phyloP scores from a whole-genome alignment of 495 filamentous ascomycete genomes.

The Extremus antarcticus region DNA sequence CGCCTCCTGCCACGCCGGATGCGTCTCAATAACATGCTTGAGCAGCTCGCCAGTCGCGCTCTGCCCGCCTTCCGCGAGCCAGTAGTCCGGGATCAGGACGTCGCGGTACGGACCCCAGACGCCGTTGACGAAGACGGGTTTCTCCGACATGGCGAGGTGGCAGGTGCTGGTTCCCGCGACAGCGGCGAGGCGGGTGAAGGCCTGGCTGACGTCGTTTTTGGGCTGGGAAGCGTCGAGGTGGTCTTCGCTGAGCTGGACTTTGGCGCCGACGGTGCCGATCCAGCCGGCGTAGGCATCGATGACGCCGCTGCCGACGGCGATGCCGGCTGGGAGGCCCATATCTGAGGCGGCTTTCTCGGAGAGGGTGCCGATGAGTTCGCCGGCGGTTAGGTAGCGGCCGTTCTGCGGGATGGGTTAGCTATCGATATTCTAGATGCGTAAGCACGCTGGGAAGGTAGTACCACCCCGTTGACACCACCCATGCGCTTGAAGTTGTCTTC shows the following conservation, averaged over 20 bases:
- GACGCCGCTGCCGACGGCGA: conserved; percentile 87
- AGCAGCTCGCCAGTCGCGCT: conserved; percentile 88
- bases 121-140: conserved; percentile 82
- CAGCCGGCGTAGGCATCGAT: conserved; percentile 98
- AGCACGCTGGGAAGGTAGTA: conserved; percentile 32
- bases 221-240: conserved; percentile 47
- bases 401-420: conserved; percentile 48
- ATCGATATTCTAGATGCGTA: conserved; percentile 1
- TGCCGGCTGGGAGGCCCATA: conserved; percentile 75
- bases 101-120: conserved; percentile 97
- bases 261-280: conserved; percentile 97
- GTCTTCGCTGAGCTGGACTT: conserved; percentile 58
- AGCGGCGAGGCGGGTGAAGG: conserved; percentile 87
- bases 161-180: conserved; percentile 96
- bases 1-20: conserved; percentile 74
- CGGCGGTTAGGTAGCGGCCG: conserved; percentile 78
- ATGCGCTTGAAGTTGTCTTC: conserved; percentile 82
- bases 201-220: conserved; percentile 73
- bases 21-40: conserved; percentile 86
- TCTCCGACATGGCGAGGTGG: conserved; percentile 86
- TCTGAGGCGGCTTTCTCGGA: conserved; percentile 73
- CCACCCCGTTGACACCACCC: conserved; percentile 87
- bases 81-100: conserved; percentile 78
- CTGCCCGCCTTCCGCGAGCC: conserved; percentile 96
- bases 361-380: conserved; percentile 75